Evolutionary conservation across 1,284 basidiomycete species (phyloP), one percentile per base, ranked within the genome.

Genomic region (Tilletiaria anomala): DNA sequence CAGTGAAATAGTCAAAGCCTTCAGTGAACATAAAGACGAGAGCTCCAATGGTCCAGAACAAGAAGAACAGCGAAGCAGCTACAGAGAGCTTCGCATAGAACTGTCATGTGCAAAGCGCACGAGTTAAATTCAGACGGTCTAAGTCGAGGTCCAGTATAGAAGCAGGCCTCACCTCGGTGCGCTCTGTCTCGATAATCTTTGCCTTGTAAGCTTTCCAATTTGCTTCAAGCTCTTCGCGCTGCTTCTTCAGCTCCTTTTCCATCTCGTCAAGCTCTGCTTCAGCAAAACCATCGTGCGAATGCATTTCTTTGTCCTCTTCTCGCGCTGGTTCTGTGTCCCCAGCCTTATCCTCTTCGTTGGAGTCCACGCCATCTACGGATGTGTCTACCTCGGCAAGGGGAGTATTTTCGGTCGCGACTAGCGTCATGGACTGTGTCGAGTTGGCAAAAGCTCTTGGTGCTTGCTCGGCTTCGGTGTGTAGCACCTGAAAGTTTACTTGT

Each of bases 21-120:
- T 79, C 76, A 0, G 75, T 75, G 12, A 61, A 56, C 32, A 61
- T 65, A 50, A 80, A 80, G 18, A 79, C 74, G 0, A 70, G 71
- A 1, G 75, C 71, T 6, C 78, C 78, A 14, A 74, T 29, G 14
- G 58, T 36, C 58, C 56, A 61, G 43, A 61, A 61, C 18, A 72
- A 46, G 31, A 76, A 54, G 54, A 80, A 79, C 24, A 77, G 53
- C 3, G 54, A 39, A 68, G 71, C 71, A 3, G 73, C 72, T 6
- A 76, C 58, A 1, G 50, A 47, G 32, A 74, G 73, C 69, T 78
- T 76, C 10, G 67, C 58, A 14, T 65, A 67, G 47, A 73, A 72
- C 29, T n/a, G n/a, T n/a, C n/a, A n/a, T n/a, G n/a, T n/a, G n/a
- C n/a, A n/a, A n/a, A n/a, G n/a, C n/a, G n/a, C n/a, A n/a, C n/a